Percentiles rank a stretch among this genome's conserved stretches.
Evolutionary conservation across 257 asterid species (phyloP).

Genomic region (Haberlea rhodopensis): DNA sequence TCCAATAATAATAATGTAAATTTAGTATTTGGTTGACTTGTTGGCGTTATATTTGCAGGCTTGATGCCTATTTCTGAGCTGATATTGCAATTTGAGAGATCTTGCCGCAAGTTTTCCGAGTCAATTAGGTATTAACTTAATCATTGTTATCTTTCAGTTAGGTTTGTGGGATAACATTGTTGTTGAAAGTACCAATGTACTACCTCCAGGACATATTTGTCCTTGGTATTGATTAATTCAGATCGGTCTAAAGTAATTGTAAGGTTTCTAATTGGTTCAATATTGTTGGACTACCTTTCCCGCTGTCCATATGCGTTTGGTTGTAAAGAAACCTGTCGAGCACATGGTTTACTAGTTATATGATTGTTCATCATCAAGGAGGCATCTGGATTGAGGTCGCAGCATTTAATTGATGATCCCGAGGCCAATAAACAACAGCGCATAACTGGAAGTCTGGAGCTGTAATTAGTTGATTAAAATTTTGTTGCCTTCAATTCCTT

Average conservation of each 20-base stretch:
- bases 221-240: background rate
- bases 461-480: background rate
- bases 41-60: conserved; percentile 54
- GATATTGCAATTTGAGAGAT: conserved; percentile 76
- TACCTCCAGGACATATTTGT: background rate
- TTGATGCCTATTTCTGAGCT: conserved; percentile 81
- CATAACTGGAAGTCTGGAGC: background rate
- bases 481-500: background rate
- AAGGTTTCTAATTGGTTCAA: conserved; percentile 1
- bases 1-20: conserved; percentile 1
- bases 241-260: conserved; percentile 5
- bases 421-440: background rate
- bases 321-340: background rate
- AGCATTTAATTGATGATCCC: conserved; percentile 8
- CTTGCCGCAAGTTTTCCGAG: conserved; percentile 87
- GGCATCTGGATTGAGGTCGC: background rate
- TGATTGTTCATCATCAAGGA: background rate
- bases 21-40: conserved; percentile 22
- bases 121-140: conserved; percentile 60
- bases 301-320: conserved; percentile 9
- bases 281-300: conserved; percentile 7
- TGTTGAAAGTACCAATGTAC: conserved; percentile 10
- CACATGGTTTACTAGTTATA: conserved; percentile 6
- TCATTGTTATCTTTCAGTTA: background rate
- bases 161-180: conserved; percentile 6